Evolutionary conservation across 257 asterid genomes (phyloP).

Genomic region (Pogostemon cablin): DNA sequence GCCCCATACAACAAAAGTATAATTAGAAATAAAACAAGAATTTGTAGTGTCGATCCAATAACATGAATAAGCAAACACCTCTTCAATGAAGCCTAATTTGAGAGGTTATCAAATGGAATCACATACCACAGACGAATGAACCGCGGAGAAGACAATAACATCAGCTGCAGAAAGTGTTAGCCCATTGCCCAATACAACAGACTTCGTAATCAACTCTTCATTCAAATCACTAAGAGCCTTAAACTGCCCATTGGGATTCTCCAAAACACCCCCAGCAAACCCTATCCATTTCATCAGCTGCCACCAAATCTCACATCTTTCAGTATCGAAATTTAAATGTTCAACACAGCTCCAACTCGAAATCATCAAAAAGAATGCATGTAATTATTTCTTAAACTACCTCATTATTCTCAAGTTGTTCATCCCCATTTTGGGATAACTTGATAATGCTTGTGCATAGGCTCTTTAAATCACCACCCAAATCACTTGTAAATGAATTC

Average conservation of each 20-base stretch:
- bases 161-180: slow-evolving; percentile 67
- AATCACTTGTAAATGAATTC: slow-evolving; percentile 41
- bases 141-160: slow-evolving; percentile 61
- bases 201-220: slow-evolving; percentile 64
- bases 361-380: background rate
- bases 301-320: slow-evolving; percentile 31
- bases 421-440: slow-evolving; percentile 46
- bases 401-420: slow-evolving; percentile 45
- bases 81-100: background rate
- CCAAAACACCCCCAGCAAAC: slow-evolving; percentile 52
- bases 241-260: slow-evolving; percentile 35
- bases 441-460: slow-evolving; percentile 48
- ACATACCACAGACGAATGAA: slow-evolving; percentile 70
- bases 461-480: slow-evolving; percentile 53
- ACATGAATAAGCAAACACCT: background rate
- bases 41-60: background rate
- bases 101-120: background rate
- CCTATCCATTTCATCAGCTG: slow-evolving; percentile 62
- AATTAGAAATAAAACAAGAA: slow-evolving; percentile 18
- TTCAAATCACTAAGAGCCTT: slow-evolving; percentile 62
- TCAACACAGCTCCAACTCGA: background rate
- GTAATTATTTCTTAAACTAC: slow-evolving; percentile 34
- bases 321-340: slow-evolving; percentile 15
- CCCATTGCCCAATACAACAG: slow-evolving; percentile 69
- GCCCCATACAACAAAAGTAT: slow-evolving; percentile 8